Base-by-base conservation (phyloP, 805 yeast genomes). In the Ogataea paradorogensis region DNA sequence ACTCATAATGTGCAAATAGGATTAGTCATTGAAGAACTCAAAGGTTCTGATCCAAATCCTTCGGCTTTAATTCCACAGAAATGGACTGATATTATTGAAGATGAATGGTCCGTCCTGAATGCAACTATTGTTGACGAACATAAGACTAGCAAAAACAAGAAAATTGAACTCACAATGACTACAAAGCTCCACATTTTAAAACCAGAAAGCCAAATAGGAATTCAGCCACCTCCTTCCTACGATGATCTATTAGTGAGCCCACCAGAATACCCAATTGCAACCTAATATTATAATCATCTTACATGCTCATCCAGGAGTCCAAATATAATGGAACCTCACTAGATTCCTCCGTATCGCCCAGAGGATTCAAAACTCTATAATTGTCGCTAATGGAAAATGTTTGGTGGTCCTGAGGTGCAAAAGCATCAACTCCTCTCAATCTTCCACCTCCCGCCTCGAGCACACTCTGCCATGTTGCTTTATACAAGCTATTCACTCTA, bases 401-500 rank as follows among this genome's bases (percentile, higher is more conserved):
- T 35, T 52, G 51, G 27, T 55, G 48, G 30, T 60, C 43, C 26
- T 60, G 59, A 9, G 60, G 56, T 5, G 55, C 57, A 39, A 50
- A 54, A 2, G 50, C 40, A 37, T 63, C 63, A 15, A 52, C 59
- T 11, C 60, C 63, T 15, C 47, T 50, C 9, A 46, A 24, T 27
- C 46, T 47, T 26, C 61, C 79, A 36, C 73, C 77, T 3, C 84
- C 87, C 38, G 85, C 76, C 53, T 81, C 90, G 30, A 84, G 60
- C 2, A 85, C 80, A 55, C 90, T 81, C 51, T 82, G 88, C 80
- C 91, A 82, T 1, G 96, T 84, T 0, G 95, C 93, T 52, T 74
- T 78, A 62, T 83, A 91, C 30, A 80, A 74, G 48, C 81, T 76
- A 3, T 71, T 70, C 3, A 79, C 69, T 40, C 72, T 67, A 56